phyloP scores from a whole-genome alignment of 202 grass and related monocot species.

The Eragrostis tef region DNA sequence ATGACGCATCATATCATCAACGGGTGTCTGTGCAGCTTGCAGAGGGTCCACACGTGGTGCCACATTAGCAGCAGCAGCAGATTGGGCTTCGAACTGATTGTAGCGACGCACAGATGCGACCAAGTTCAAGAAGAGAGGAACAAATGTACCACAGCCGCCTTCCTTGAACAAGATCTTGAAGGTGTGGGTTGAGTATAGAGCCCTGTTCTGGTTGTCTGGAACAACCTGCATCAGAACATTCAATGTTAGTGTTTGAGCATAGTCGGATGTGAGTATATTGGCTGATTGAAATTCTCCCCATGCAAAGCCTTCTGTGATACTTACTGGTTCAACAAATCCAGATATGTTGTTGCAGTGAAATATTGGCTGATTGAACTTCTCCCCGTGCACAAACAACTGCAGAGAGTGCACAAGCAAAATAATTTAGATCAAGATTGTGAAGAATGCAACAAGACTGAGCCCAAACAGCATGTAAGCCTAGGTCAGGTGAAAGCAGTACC shows the following conservation, averaged over 20 bases:
- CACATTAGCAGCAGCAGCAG: constrained; percentile 42
- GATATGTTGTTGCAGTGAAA: constrained; percentile 94
- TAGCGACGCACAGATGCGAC: constrained; percentile 71
- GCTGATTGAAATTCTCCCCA: too few relatives aligned
- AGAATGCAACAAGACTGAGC: neutral
- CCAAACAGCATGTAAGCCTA: neutral
- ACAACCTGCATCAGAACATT: constrained; percentile 58
- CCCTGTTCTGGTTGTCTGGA: constrained; percentile 70
- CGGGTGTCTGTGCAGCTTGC: constrained; percentile 82
- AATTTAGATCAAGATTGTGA: constrained; percentile 24
- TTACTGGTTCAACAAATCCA: constrained; percentile 87
- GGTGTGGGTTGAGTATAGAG: constrained; percentile 77
- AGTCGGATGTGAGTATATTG: neutral
- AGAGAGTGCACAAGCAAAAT: constrained; percentile 2
- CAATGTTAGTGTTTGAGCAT: neutral
- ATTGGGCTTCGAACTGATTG: constrained; percentile 69
- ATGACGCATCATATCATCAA: constrained; percentile 87
- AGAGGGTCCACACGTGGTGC: constrained; percentile 65
- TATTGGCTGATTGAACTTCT: constrained; percentile 96
- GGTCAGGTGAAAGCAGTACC: neutral
- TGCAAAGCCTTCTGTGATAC: constrained; percentile 29
- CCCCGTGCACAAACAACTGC: constrained; percentile 77
- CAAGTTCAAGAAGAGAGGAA: constrained; percentile 91
- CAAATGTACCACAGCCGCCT: constrained; percentile 92
- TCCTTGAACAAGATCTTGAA: constrained; percentile 99